Percentiles rank a stretch among this genome's conserved stretches.
These are phyloP conservation scores for Marasmius tenuissimus DNA, from an alignment of 1,284 basidiomycete genomes.

Conservation along the genomic window DNA sequence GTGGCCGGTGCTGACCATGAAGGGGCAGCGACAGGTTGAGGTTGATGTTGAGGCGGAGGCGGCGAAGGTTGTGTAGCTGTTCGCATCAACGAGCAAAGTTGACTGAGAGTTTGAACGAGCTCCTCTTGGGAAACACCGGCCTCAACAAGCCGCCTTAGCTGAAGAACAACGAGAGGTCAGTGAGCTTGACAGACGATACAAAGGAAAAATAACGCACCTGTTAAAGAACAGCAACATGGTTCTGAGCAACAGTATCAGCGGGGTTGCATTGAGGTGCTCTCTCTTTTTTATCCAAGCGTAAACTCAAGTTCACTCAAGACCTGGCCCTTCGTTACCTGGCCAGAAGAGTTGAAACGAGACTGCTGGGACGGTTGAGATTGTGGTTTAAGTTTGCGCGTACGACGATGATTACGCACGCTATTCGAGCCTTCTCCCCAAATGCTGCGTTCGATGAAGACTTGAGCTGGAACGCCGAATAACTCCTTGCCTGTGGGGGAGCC, in stretches of 20 bases:
- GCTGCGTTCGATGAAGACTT: slow-evolving; percentile 74
- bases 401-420: slow-evolving; percentile 31
- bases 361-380: not conserved
- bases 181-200: not conserved
- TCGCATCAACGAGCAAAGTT: slow-evolving; percentile 69
- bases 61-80: slow-evolving; percentile 39
- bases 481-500: slow-evolving; percentile 79
- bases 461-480: slow-evolving; percentile 76
- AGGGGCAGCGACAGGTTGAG: slow-evolving; percentile 14
- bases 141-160: slow-evolving; percentile 80
- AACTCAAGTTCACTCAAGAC: slow-evolving; percentile 82
- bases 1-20: slow-evolving; percentile 19
- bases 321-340: slow-evolving; percentile 65
- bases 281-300: slow-evolving; percentile 75
- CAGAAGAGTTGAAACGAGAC: slow-evolving; percentile 22
- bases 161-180: slow-evolving; percentile 14
- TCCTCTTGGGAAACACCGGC: slow-evolving; percentile 80
- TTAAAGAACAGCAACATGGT: slow-evolving; percentile 68
- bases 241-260: slow-evolving; percentile 60
- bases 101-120: slow-evolving; percentile 75
- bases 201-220: slow-evolving; percentile 52
- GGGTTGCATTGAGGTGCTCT: slow-evolving; percentile 64
- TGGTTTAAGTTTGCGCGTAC: not conserved
- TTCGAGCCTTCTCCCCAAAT: slow-evolving; percentile 63
- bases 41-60: slow-evolving; percentile 16